Evolutionary conservation across 371 early-diverging fungal species (phyloP).

Genomic region (Mortierella sp.): DNA sequence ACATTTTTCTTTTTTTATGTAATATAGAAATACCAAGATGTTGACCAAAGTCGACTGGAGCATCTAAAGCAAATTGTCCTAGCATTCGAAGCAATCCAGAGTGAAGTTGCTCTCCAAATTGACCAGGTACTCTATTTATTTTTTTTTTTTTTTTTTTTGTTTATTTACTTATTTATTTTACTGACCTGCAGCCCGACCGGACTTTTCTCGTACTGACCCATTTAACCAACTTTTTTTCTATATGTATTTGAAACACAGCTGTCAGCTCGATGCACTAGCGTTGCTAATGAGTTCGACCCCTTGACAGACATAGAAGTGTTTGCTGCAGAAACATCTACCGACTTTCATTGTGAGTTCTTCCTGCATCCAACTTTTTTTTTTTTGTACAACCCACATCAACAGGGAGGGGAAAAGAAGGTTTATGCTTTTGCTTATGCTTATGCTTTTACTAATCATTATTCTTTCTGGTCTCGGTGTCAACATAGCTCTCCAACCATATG

Average conservation of each 20-base stretch:
- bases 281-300: slow-evolving; percentile 38
- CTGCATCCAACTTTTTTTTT: too few species aligned
- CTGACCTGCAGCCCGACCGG: background rate
- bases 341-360: slow-evolving; percentile 27
- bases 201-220: background rate
- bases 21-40: slow-evolving; percentile 56
- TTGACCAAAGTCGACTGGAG: slow-evolving; percentile 60
- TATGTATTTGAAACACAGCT: slow-evolving; percentile 6
- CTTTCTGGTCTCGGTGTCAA: too few species aligned
- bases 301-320: slow-evolving; percentile 44
- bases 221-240: background rate
- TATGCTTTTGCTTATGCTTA: too few species aligned
- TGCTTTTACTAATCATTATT: too few species aligned
- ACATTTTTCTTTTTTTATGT: background rate
- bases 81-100: slow-evolving; percentile 61
- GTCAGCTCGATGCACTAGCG: slow-evolving; percentile 26
- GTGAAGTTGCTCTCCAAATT: slow-evolving; percentile 56
- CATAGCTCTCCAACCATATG: slow-evolving; percentile 29
- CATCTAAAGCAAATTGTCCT: slow-evolving; percentile 53
- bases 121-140: slow-evolving; percentile 33
- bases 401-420: too few species aligned
- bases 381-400: too few species aligned
- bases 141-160: too few species aligned
- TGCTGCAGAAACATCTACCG: slow-evolving; percentile 27
- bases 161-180: background rate